Conservation (phyloP, 805 yeast species). For the Candida vaughaniae region DNA sequence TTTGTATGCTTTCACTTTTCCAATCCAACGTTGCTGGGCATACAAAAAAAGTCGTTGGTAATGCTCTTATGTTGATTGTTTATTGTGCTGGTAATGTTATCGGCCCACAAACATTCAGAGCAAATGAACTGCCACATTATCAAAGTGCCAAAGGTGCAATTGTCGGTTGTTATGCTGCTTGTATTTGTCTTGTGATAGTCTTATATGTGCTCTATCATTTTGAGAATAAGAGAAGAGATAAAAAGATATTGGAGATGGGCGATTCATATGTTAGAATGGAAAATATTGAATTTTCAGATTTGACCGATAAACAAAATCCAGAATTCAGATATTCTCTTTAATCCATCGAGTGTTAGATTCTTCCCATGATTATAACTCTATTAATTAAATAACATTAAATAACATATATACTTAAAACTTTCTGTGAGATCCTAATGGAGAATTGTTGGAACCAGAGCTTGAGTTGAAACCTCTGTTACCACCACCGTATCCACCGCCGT, state of each 20-base stretch:
- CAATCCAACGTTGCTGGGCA: constrained; percentile 55
- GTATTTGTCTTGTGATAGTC: constrained; percentile 22
- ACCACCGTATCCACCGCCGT: constrained; percentile 51
- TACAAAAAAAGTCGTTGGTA: constrained; percentile 52
- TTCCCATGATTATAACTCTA: too few relatives aligned
- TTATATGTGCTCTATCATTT: constrained; percentile 23
- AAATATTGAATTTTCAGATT: constrained; percentile 47
- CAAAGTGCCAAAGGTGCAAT: constrained; percentile 41
- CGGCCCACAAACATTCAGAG: constrained; percentile 54
- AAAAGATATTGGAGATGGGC: constrained; percentile 2
- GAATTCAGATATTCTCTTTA: constrained; percentile 44
- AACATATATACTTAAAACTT: constrained; percentile 29
- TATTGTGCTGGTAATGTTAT: constrained; percentile 53
- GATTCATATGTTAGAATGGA: constrained; percentile 24
- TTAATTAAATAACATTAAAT: neutral
- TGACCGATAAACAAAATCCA: constrained; percentile 54
- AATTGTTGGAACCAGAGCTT: constrained; percentile 47
- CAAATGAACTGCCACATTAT: constrained; percentile 44
- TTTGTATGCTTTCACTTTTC: constrained; percentile 31
- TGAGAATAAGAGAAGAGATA: constrained; percentile 40
- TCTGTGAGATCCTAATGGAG: constrained; percentile 46
- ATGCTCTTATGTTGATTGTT: constrained; percentile 44
- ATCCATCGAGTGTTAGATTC: too few relatives aligned
- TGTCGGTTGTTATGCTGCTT: constrained; percentile 25
- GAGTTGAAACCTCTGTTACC: constrained; percentile 21